phyloP scores from a whole-genome alignment of 192 early-diverging fungal species.

The Coemansia javaensis region DNA sequence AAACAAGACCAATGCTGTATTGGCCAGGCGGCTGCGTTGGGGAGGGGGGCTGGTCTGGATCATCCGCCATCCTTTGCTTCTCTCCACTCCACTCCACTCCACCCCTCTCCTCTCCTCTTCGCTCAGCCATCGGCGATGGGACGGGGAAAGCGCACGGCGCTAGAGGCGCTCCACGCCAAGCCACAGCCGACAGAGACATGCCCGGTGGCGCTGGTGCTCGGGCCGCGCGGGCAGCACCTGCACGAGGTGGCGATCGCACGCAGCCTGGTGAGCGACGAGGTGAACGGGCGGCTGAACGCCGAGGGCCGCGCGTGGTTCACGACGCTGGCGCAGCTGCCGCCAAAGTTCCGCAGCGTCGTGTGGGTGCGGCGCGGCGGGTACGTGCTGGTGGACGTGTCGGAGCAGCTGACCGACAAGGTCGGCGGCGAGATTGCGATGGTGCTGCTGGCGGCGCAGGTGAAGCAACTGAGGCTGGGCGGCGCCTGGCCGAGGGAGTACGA shows the following conservation, averaged over 20 bases:
- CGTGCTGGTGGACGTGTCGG: conserved; percentile 57
- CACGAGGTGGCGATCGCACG: conserved; percentile 59
- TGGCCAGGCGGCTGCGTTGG: no score
- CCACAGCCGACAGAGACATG: conserved; percentile 27
- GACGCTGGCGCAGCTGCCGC: conserved; percentile 66
- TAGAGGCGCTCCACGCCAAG: conserved; percentile 36
- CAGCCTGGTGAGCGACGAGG: conserved; percentile 22
- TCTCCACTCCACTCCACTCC: no score
- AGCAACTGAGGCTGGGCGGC: conserved; percentile 52
- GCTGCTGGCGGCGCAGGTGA: conserved; percentile 69
- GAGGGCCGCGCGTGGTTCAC: conserved; percentile 47
- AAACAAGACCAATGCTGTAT: no score
- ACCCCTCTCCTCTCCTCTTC: no score
- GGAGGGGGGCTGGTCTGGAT: no score
- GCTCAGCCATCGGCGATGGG: conserved; percentile 13
- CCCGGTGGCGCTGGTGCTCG: conserved; percentile 57
- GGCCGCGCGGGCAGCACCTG: conserved; percentile 67
- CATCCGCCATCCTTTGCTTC: no score
- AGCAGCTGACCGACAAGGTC: conserved; percentile 63
- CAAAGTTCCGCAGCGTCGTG: conserved; percentile 71
- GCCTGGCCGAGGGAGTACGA: conserved; percentile 35
- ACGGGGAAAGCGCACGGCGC: conserved; percentile 43
- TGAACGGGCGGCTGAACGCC: conserved; percentile 26
- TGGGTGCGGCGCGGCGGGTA: conserved; percentile 78
- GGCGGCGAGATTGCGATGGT: conserved; percentile 72